A percentile compares a stretch with the other conserved stretches of the same genome.
phyloP scores from a whole-genome alignment of 257 asterid genomes.

The Fraxinus excelsior region DNA sequence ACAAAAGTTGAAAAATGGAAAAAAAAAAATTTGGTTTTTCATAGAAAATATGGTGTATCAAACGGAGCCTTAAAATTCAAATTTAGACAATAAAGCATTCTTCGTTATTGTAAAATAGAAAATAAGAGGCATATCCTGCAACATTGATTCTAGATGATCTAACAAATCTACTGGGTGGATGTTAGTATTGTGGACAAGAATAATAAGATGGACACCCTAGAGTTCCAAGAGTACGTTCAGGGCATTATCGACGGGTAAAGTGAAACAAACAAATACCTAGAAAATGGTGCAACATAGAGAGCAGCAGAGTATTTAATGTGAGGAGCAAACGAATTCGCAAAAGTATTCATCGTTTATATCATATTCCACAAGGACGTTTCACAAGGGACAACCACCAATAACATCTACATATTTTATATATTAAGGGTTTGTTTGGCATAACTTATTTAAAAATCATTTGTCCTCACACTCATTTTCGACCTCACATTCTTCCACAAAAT shows the following conservation, averaged over 20 bases:
- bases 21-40: no score
- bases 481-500: no score
- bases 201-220: slow-evolving; percentile 8
- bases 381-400: slow-evolving; percentile 20
- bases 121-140: no score
- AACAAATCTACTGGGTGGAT: neutral
- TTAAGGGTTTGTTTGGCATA: neutral
- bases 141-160: no score
- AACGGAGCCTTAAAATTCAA: no score
- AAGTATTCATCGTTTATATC: slow-evolving; percentile 12
- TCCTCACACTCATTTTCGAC: no score
- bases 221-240: no score
- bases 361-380: neutral
- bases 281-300: slow-evolving; percentile 28
- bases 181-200: slow-evolving; percentile 16
- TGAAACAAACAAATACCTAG: slow-evolving; percentile 24
- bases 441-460: no score
- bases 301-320: neutral
- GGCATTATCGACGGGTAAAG: neutral
- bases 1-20: no score
- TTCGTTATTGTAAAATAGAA: no score
- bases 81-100: no score
- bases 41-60: no score
- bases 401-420: slow-evolving; percentile 25
- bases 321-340: neutral